Conservation (phyloP, 306 rosid genomes). For the Bauhinia variegata region DNA sequence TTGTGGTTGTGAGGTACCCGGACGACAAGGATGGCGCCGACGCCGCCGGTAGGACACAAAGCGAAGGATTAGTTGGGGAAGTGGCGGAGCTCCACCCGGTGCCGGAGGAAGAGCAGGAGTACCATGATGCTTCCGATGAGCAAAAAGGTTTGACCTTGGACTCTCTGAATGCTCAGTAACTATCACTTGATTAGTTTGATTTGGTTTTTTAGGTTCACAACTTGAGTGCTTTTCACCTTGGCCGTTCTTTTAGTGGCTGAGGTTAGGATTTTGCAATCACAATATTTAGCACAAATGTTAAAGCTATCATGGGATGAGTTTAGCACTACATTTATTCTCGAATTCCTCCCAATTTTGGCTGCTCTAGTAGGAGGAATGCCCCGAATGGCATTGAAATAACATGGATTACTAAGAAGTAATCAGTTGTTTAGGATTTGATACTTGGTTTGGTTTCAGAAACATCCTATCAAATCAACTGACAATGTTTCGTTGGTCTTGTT, state of each 20-base stretch:
- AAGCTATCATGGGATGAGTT: not conserved
- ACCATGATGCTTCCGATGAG: conserved; percentile 62
- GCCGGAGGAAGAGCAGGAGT: conserved; percentile 83
- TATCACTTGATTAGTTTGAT: not conserved
- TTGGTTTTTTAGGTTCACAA: conserved; percentile 15
- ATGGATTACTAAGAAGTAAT: no score
- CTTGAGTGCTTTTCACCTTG: not conserved
- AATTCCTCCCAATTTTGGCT: no score
- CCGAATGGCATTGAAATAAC: no score
- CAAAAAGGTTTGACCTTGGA: conserved; percentile 52
- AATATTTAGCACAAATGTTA: no score
- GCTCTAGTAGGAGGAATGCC: no score
- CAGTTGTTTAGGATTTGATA: no score
- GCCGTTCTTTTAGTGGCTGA: conserved; percentile 5
- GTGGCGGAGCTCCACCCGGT: conserved; percentile 70
- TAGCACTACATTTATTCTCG: no score
- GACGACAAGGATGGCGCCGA: conserved; percentile 49
- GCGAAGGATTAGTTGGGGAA: conserved; percentile 42
- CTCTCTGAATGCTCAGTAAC: not conserved
- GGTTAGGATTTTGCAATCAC: not conserved
- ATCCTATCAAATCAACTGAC: no score
- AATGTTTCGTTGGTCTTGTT: no score
- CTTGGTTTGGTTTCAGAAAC: no score
- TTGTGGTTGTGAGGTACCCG: conserved; percentile 77
- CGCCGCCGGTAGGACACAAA: conserved; percentile 13